Evolutionary conservation across 1,284 basidiomycete species (phyloP).

Genomic region (Ceratobasidium sp.): DNA sequence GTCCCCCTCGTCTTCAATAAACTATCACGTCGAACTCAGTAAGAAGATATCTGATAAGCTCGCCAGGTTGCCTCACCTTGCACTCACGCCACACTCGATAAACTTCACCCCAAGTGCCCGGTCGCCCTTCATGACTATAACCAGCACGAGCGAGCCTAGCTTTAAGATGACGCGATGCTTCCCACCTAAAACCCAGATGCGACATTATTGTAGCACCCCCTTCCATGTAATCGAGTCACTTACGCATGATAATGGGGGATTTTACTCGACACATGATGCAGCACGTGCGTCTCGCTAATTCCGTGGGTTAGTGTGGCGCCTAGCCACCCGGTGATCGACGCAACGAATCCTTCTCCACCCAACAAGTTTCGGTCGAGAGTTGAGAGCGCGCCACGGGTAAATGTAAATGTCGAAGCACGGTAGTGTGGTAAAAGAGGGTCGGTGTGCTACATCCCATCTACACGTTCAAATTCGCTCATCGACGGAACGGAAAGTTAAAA

Average conservation of each 20-base stretch:
- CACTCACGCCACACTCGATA: conserved; percentile 51
- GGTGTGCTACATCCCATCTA: conserved; percentile 71
- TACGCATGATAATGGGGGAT: conserved; percentile 92
- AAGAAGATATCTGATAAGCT: no score
- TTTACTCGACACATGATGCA: conserved; percentile 91
- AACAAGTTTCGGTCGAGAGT: conserved; percentile 93
- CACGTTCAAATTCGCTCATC: neutral
- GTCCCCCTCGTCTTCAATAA: conserved; percentile 92
- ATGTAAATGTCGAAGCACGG: conserved; percentile 90
- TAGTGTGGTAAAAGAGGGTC: conserved; percentile 96
- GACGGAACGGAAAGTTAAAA: neutral
- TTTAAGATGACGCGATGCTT: conserved; percentile 90
- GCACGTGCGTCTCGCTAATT: conserved; percentile 93
- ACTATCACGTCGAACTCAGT: no score
- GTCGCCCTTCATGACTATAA: conserved; percentile 61
- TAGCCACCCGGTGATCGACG: conserved; percentile 79
- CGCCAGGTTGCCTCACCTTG: no score
- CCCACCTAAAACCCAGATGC: no score
- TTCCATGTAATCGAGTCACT: conserved; percentile 57
- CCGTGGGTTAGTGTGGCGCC: conserved; percentile 85
- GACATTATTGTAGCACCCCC: no score
- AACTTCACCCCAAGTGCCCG: conserved; percentile 44
- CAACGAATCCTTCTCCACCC: conserved; percentile 71
- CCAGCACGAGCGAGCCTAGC: conserved; percentile 77
- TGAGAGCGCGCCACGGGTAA: conserved; percentile 93